Conservation (phyloP, 345 rosid species). For the Pistacia vera region DNA sequence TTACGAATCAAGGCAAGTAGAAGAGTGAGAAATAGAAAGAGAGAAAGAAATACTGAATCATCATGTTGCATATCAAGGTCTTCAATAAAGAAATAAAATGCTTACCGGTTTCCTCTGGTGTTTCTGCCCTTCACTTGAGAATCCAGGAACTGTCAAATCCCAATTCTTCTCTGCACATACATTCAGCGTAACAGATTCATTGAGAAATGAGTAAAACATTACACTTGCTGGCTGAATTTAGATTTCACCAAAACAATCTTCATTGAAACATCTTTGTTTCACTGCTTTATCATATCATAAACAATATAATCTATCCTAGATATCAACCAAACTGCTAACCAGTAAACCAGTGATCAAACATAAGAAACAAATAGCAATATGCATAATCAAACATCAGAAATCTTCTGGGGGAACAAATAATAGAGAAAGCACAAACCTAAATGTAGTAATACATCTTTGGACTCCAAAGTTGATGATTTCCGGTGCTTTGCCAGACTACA, state of each 20-base stretch:
- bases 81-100: constrained; percentile 15
- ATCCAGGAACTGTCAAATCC: constrained; percentile 84
- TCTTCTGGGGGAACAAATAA: constrained; percentile 6
- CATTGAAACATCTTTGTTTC: background rate
- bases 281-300: background rate
- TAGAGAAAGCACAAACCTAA: constrained; percentile 62
- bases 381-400: constrained; percentile 16
- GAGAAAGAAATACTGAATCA: background rate
- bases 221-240: background rate
- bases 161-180: constrained; percentile 80
- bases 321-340: constrained; percentile 13
- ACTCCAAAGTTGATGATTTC: constrained; percentile 85
- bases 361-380: background rate
- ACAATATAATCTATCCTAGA: background rate
- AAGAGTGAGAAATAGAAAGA: background rate
- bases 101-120: constrained; percentile 68
- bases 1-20: background rate
- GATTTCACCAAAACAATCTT: background rate
- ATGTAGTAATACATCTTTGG: constrained; percentile 88
- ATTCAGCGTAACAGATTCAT: constrained; percentile 20
- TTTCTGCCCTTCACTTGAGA: constrained; percentile 75
- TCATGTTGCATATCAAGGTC: background rate
- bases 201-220: background rate
- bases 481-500: constrained; percentile 95
- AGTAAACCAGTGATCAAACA: background rate